These are phyloP conservation scores for Heliamphora pulchella DNA, from an alignment of 179 eudicot genomes.

Conservation along the genomic window DNA sequence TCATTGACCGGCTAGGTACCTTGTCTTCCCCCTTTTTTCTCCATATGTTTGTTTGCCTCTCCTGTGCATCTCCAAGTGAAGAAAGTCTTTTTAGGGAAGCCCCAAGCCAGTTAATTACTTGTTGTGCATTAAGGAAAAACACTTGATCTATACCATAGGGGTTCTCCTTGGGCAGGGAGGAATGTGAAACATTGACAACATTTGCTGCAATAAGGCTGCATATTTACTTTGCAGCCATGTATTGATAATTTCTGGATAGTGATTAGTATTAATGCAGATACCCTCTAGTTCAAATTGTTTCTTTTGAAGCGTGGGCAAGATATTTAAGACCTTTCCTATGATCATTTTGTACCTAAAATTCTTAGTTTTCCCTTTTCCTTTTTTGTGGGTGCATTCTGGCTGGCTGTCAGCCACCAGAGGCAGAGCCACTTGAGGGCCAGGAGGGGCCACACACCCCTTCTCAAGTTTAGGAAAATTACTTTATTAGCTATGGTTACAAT, in stretches of 20 bases:
- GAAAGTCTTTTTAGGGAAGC: background rate
- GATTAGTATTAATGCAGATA: background rate
- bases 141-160: background rate
- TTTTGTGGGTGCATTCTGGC: background rate
- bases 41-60: background rate
- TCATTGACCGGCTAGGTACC: slow-evolving; percentile 88
- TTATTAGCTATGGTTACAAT: too few relatives aligned
- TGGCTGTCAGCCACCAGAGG: background rate
- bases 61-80: slow-evolving; percentile 9
- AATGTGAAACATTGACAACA: background rate
- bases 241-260: background rate
- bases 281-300: background rate
- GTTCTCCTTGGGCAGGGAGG: background rate
- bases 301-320: background rate
- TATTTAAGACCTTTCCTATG: background rate
- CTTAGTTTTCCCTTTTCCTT: background rate
- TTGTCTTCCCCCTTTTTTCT: slow-evolving; percentile 9
- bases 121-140: background rate
- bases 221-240: background rate
- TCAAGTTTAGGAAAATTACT: too few relatives aligned
- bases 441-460: too few relatives aligned
- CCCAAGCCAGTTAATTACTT: background rate
- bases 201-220: background rate
- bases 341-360: background rate
- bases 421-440: too few relatives aligned